Percentiles rank a stretch among this genome's conserved stretches.
Conservation (phyloP, 2,329 filamentous ascomycete species). For the Alternaria novae-zelandiae region DNA sequence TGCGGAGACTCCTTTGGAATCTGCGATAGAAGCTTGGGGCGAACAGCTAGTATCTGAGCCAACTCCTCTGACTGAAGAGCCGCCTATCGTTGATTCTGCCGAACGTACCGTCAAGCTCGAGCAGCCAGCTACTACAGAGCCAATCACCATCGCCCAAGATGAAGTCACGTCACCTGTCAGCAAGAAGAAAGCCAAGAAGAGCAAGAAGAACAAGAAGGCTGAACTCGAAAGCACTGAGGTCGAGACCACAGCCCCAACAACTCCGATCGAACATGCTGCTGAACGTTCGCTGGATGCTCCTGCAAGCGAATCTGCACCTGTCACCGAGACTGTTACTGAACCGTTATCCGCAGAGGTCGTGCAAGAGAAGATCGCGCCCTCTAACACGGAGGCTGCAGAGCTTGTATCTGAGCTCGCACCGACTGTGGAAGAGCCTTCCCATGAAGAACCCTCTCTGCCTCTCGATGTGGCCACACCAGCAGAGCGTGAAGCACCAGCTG, state of each 20-base stretch:
- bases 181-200: constrained; percentile 40
- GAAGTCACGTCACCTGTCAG: constrained; percentile 6
- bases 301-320: background rate
- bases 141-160: constrained; percentile 1
- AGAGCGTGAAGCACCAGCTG: background rate
- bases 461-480: background rate
- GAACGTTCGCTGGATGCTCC: constrained; percentile 9
- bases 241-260: constrained; percentile 11
- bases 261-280: constrained; percentile 5
- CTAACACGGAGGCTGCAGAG: background rate
- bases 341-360: background rate
- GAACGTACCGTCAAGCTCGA: background rate
- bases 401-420: background rate
- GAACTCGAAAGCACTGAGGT: constrained; percentile 25
- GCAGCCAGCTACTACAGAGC: background rate
- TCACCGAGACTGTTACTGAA: background rate
- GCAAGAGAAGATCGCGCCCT: background rate
- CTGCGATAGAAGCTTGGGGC: constrained; percentile 1
- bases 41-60: constrained; percentile 5
- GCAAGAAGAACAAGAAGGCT: constrained; percentile 37
- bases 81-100: background rate
- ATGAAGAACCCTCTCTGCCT: background rate
- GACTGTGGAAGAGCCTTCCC: background rate
- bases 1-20: background rate
- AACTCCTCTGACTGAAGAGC: background rate